Conservation (phyloP, 176 grass and related monocot genomes). For the Lolium perenne region DNA sequence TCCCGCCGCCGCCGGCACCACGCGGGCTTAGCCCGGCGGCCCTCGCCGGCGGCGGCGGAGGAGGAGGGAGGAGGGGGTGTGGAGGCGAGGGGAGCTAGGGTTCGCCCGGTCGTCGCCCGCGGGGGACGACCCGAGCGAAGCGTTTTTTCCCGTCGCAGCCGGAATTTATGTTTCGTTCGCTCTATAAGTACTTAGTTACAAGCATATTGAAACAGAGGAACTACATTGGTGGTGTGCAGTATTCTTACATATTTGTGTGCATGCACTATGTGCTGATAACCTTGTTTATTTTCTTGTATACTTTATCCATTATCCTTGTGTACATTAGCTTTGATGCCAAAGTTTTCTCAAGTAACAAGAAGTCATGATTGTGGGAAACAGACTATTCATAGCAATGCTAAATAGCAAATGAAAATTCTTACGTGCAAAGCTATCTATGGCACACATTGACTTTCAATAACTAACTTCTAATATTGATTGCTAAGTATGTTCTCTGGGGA, state of each 20-base stretch:
- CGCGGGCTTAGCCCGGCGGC: too few relatives aligned
- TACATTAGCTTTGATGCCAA: neutral
- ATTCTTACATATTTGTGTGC: constrained; percentile 12
- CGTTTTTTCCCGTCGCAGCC: too few relatives aligned
- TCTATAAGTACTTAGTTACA: constrained; percentile 66
- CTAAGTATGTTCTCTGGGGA: constrained; percentile 36
- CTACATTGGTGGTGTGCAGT: neutral
- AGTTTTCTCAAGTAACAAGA: constrained; percentile 6
- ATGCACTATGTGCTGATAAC: constrained; percentile 3
- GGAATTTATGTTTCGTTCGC: too few relatives aligned
- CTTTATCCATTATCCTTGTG: neutral
- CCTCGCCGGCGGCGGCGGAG: too few relatives aligned
- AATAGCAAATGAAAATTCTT: constrained; percentile 15
- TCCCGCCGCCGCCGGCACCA: too few relatives aligned
- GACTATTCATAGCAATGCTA: constrained; percentile 30
- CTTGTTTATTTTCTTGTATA: constrained; percentile 30
- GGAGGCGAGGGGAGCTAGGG: too few relatives aligned
- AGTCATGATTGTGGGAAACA: neutral
- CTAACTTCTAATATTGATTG: constrained; percentile 22
- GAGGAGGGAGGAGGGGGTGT: too few relatives aligned
- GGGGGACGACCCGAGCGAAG: too few relatives aligned
- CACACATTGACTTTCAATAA: constrained; percentile 6
- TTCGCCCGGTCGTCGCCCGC: too few relatives aligned
- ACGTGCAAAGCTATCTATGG: constrained; percentile 12
- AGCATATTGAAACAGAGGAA: constrained; percentile 11